Percentiles rank a stretch among this genome's conserved stretches.
phyloP scores from a whole-genome alignment of 2,329 filamentous ascomycete genomes.

The Diaporthe helianthi region DNA sequence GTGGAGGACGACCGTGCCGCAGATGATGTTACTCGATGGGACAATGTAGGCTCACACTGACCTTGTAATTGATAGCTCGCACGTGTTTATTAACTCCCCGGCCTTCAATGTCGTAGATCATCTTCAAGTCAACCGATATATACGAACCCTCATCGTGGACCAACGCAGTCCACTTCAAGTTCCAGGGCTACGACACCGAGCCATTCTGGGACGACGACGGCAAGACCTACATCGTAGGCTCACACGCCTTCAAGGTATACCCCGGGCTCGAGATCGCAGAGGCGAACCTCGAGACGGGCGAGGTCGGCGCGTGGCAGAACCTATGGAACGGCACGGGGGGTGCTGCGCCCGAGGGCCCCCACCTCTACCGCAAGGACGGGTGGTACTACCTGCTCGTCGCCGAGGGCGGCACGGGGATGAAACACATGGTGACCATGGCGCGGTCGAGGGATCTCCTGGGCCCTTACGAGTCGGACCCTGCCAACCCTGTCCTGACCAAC shows the following conservation, averaged over 20 bases:
- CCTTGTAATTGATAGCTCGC: no score
- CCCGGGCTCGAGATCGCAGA: slow-evolving; percentile 50
- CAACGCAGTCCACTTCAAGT: slow-evolving; percentile 55
- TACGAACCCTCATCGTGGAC: slow-evolving; percentile 54
- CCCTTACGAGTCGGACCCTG: slow-evolving; percentile 51
- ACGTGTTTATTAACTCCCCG: background rate
- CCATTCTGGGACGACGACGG: slow-evolving; percentile 65
- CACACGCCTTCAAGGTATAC: slow-evolving; percentile 48
- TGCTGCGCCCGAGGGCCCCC: slow-evolving; percentile 58
- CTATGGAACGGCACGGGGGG: slow-evolving; percentile 58
- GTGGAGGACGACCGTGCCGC: slow-evolving; percentile 46
- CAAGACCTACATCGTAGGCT: slow-evolving; percentile 56
- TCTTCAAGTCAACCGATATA: slow-evolving; percentile 53
- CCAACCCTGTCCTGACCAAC: slow-evolving; percentile 56
- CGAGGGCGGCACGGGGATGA: slow-evolving; percentile 57
- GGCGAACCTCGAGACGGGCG: slow-evolving; percentile 50
- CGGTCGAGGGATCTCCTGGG: slow-evolving; percentile 50
- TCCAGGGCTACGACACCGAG: slow-evolving; percentile 60
- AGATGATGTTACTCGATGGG: slow-evolving; percentile 45
- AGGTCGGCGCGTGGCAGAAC: slow-evolving; percentile 45
- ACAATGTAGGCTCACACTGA: slow-evolving; percentile 41
- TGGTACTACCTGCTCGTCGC: slow-evolving; percentile 62
- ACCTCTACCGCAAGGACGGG: slow-evolving; percentile 58
- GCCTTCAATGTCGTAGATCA: slow-evolving; percentile 46
- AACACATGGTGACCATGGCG: slow-evolving; percentile 58